Evolutionary conservation across 306 rosid species (phyloP).

Genomic region (Senna tora): DNA sequence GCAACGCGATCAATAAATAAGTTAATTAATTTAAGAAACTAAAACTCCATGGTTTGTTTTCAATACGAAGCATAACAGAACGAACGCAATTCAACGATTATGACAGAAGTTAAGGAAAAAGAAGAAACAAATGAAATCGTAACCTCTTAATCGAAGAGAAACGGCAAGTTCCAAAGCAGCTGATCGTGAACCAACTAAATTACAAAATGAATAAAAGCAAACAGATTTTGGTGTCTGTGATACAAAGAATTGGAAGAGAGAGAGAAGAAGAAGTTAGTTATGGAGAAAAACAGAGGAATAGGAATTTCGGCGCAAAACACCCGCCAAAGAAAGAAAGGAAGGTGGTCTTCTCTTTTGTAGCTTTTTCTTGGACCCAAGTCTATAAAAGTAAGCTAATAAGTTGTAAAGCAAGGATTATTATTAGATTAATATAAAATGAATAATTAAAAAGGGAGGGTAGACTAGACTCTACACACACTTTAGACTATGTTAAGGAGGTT

Average conservation of each 20-base stretch:
- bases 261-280: not conserved
- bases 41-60: not conserved
- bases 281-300: no score
- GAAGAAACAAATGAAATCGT: not conserved
- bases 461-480: no score
- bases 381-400: not conserved
- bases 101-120: not conserved
- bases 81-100: not conserved
- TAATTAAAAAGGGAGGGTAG: not conserved
- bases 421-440: not conserved
- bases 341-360: not conserved
- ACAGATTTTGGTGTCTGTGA: not conserved
- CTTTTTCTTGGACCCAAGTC: slow-evolving; percentile 19
- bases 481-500: not conserved
- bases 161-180: slow-evolving; percentile 15
- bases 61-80: not conserved
- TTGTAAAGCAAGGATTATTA: not conserved
- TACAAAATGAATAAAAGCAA: not conserved
- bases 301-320: slow-evolving; percentile 3
- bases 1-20: not conserved
- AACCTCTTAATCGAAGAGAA: not conserved
- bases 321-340: slow-evolving; percentile 13
- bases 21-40: not conserved
- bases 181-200: slow-evolving; percentile 2
- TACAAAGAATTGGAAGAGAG: not conserved